Conservation (phyloP, 805 yeast genomes). For the Pichia nanzhaoensis region DNA sequence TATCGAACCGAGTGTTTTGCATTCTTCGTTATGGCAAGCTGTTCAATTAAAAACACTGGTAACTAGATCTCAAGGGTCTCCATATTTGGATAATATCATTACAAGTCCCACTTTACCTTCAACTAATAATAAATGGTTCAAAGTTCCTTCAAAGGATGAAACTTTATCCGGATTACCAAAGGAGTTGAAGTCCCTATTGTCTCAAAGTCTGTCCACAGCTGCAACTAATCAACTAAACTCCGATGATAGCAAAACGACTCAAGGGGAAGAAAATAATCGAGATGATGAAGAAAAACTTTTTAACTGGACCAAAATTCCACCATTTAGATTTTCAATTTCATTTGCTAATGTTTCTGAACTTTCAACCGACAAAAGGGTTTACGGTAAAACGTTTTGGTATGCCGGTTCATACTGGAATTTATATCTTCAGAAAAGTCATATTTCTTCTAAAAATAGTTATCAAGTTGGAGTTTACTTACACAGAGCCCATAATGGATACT, state of each 20-base stretch:
- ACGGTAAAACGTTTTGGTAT: constrained; percentile 48
- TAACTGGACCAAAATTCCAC: constrained; percentile 41
- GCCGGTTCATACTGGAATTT: constrained; percentile 59
- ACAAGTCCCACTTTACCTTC: constrained; percentile 26
- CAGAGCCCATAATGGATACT: constrained; percentile 34
- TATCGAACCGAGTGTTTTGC: constrained; percentile 34
- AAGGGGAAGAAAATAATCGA: constrained; percentile 13
- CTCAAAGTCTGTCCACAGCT: constrained; percentile 9
- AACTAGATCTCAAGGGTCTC: constrained; percentile 24
- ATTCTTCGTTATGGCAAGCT: constrained; percentile 46
- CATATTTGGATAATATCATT: constrained; percentile 26
- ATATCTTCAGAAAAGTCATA: constrained; percentile 41
- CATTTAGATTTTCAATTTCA: constrained; percentile 47
- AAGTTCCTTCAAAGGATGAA: constrained; percentile 40
- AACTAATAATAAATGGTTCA: constrained; percentile 29
- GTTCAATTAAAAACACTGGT: constrained; percentile 37
- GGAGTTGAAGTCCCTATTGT: constrained; percentile 22
- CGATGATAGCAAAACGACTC: constrained; percentile 25
- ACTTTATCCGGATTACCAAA: constrained; percentile 41
- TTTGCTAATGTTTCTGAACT: constrained; percentile 42
- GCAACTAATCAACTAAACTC: not conserved
- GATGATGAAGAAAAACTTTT: constrained; percentile 19
- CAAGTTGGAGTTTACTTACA: constrained; percentile 55
- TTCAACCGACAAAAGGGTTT: constrained; percentile 40
- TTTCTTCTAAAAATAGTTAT: constrained; percentile 34